These are phyloP conservation scores for Seminavis robusta DNA, from an alignment of 108 stramenopile genomes.

Conservation along the genomic window DNA sequence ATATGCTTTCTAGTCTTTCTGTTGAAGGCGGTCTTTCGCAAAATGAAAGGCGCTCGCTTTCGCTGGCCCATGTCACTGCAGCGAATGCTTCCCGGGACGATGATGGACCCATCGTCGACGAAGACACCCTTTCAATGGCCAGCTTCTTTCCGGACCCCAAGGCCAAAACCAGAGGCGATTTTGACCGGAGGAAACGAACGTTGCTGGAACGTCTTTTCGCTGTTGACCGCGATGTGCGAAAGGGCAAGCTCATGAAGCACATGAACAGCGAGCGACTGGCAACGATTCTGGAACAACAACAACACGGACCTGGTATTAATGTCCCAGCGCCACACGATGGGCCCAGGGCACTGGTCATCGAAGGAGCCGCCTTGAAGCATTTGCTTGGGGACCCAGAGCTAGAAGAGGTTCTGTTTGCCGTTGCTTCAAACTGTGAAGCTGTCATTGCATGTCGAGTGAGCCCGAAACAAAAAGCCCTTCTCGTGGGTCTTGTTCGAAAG, in stretches of 20 bases:
- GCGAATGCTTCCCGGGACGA: conserved; percentile 27
- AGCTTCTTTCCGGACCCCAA: conserved; percentile 53
- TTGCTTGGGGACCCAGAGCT: conserved; percentile 71
- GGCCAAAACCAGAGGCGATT: conserved; percentile 33
- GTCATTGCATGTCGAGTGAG: conserved; percentile 96
- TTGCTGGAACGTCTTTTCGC: conserved; percentile 76
- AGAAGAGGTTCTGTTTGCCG: conserved; percentile 80
- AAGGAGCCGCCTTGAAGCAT: conserved; percentile 83
- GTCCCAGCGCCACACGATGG: conserved; percentile 8
- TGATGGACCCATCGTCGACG: conserved; percentile 49
- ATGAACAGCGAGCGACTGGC: conserved; percentile 47
- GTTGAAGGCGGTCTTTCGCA: conserved; percentile 20
- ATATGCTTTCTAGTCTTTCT: conserved; percentile 34
- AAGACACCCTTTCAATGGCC: conserved; percentile 67
- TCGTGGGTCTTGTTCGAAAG: conserved; percentile 84
- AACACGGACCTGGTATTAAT: conserved; percentile 1
- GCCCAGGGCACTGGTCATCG: conserved; percentile 85
- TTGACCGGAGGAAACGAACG: conserved; percentile 66
- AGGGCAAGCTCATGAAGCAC: conserved; percentile 73
- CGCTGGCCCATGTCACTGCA: conserved; percentile 47
- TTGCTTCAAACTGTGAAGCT: conserved; percentile 77
- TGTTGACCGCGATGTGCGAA: conserved; percentile 71
- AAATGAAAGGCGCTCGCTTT: conserved; percentile 33
- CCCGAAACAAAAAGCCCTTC: conserved; percentile 90
- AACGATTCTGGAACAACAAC: conserved; percentile 16